A percentile compares a stretch with the other conserved stretches of the same genome.
phyloP scores from a whole-genome alignment of 148 eudicot genomes.

The Chenopodium berlandieri region DNA sequence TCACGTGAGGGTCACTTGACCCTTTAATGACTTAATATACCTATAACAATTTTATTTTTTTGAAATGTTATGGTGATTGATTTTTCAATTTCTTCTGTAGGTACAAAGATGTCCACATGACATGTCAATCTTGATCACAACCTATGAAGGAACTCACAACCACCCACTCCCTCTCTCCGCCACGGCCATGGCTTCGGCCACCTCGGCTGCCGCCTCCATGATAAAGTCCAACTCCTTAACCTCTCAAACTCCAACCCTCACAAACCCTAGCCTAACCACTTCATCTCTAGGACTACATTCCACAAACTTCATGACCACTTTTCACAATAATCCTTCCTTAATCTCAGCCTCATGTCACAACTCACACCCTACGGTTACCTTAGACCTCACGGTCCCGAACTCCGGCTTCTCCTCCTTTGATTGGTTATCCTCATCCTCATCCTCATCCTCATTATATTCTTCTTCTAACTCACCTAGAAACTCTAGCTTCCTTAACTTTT shows the following conservation, averaged over 20 bases:
- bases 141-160: conserved; percentile 76
- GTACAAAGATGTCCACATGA: conserved; percentile 65
- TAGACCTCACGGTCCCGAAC: conserved; percentile 53
- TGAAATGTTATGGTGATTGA: background rate
- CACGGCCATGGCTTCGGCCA: conserved; percentile 63
- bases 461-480: conserved; percentile 14
- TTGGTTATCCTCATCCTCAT: conserved; percentile 16
- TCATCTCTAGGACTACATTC: conserved; percentile 33
- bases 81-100: conserved; percentile 18
- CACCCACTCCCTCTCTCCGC: conserved; percentile 62
- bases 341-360: conserved; percentile 39
- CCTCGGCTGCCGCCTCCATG: conserved; percentile 58
- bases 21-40: no score
- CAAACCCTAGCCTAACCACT: conserved; percentile 21
- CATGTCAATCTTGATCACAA: conserved; percentile 54
- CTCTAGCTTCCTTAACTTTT: conserved; percentile 21
- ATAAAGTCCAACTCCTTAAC: conserved; percentile 40
- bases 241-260: conserved; percentile 25
- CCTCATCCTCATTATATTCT: conserved; percentile 21
- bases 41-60: no score
- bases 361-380: conserved; percentile 60
- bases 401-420: conserved; percentile 21
- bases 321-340: conserved; percentile 37
- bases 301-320: conserved; percentile 24
- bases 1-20: no score